These are phyloP conservation scores for Bruguiera parviflora DNA, from an alignment of 345 rosid species.

Conservation along the genomic window DNA sequence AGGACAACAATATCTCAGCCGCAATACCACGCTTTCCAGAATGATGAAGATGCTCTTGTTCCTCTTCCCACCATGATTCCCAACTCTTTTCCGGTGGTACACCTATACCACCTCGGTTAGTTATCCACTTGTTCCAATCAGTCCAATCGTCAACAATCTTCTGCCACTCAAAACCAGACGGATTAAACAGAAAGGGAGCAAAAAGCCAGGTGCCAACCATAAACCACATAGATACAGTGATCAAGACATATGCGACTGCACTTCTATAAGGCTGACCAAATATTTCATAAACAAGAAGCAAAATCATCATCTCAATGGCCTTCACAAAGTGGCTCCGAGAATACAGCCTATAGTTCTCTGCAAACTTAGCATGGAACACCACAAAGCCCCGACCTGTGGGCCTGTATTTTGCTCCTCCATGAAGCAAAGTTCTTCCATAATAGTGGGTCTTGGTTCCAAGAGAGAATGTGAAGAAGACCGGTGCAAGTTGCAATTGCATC, in stretches of 20 bases:
- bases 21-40: constrained; percentile 93
- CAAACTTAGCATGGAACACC: constrained; percentile 98
- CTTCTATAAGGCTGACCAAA: constrained; percentile 87
- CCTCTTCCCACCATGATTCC: constrained; percentile 99
- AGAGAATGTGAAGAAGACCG: constrained; percentile 96
- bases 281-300: constrained; percentile 82
- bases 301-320: constrained; percentile 93
- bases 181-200: constrained; percentile 97
- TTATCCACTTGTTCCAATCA: constrained; percentile 99
- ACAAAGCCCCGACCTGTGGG: constrained; percentile 97
- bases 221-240: constrained; percentile 96
- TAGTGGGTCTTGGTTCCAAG: constrained; percentile 99
- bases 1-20: constrained; percentile 80
- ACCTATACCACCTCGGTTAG: constrained; percentile 92
- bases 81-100: constrained; percentile 97
- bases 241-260: constrained; percentile 75
- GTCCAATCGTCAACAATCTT: constrained; percentile 99
- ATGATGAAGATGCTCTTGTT: constrained; percentile 83
- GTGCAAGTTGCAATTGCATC: constrained; percentile 96
- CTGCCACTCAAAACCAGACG: constrained; percentile 99
- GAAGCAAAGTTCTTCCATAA: constrained; percentile 92
- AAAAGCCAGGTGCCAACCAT: constrained; percentile 99
- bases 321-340: constrained; percentile 98
- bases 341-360: constrained; percentile 94
- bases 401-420: constrained; percentile 97